Base-by-base conservation (phyloP, 2,329 filamentous ascomycete genomes). In the Paecilomyces variotii region DNA sequence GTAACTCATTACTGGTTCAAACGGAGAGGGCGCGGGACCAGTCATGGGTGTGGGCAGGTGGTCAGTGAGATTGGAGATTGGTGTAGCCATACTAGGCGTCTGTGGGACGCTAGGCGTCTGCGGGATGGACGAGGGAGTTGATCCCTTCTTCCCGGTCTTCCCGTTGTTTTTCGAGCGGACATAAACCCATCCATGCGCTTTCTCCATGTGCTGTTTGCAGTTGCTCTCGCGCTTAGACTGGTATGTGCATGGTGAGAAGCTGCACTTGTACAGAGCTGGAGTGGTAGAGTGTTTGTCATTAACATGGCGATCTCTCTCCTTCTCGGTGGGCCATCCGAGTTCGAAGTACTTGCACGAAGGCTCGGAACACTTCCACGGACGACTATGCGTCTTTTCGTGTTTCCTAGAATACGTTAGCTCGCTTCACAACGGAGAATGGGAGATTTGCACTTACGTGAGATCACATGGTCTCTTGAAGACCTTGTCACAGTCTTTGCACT, bases 201-300 rank as follows among this genome's bases (percentile, higher is more conserved):
- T 97, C 79, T 97, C 93, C 92, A 97, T 97, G 77, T 97, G 92
- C 75, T 97, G 93, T 74, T 97, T 97, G 83, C 91, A 95, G 75
- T 97, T 97, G 62, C 89, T 94, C 78, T 96, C 89, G 60, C 92
- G 88, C 81, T 97, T 97, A 10, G 92, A 96, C 70, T 91, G 89
- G 79, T 97, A 97, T 0, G 89, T 86, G 81, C 94, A 97, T 26
- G 88, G 88, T 66, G 86, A 82, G 76, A 84, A 97, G 54, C 86
- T 77, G 77, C 94, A 99, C 77, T 90, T 86, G 75, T 86, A 96
- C 78, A 95, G 86, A 51, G 86, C 81, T 3, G 94, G 92, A 34
- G 86, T 82, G 56, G 84, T 78, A 19, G 90, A 92, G 78, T 99
- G 94, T 79, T 95, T 96, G 79, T 99, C 94, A 73, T 97, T 97